Conservation (phyloP, 176 grass and related monocot species). For the bread wheat (Triticum aestivum) region DNA sequence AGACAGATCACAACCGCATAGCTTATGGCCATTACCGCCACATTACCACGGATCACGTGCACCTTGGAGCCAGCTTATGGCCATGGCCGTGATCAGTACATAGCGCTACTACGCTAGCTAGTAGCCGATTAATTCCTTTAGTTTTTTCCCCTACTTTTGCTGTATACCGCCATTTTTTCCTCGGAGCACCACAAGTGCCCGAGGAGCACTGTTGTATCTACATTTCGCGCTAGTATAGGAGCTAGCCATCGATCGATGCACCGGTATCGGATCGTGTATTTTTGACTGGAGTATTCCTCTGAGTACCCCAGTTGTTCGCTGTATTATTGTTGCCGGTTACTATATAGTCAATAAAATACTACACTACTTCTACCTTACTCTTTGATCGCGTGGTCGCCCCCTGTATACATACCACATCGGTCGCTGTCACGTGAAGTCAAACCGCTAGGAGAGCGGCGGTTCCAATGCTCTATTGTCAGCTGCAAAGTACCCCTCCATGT, state of each 20-base stretch:
- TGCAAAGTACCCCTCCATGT: background rate
- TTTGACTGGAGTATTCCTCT: slow-evolving; percentile 14
- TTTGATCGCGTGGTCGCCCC: background rate
- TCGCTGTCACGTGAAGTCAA: slow-evolving; percentile 24
- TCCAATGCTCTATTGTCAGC: background rate
- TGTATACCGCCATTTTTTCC: slow-evolving; percentile 35
- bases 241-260: background rate
- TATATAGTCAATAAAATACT: slow-evolving; percentile 4
- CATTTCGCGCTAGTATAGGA: background rate
- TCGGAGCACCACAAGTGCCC: slow-evolving; percentile 13
- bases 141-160: background rate
- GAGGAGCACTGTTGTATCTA: background rate
- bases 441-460: background rate
- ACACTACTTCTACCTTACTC: background rate
- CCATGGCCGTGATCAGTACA: background rate
- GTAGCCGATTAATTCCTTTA: background rate
- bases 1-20: background rate
- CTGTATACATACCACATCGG: background rate
- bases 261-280: slow-evolving; percentile 30
- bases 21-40: background rate
- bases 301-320: slow-evolving; percentile 3
- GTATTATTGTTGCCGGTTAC: background rate
- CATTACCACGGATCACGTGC: background rate
- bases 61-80: background rate
- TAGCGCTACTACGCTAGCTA: background rate